Evolutionary conservation across 768 basidiomycete genomes (phyloP), one percentile per base, ranked within the genome.

Genomic region (Sarcomyxa edulis): DNA sequence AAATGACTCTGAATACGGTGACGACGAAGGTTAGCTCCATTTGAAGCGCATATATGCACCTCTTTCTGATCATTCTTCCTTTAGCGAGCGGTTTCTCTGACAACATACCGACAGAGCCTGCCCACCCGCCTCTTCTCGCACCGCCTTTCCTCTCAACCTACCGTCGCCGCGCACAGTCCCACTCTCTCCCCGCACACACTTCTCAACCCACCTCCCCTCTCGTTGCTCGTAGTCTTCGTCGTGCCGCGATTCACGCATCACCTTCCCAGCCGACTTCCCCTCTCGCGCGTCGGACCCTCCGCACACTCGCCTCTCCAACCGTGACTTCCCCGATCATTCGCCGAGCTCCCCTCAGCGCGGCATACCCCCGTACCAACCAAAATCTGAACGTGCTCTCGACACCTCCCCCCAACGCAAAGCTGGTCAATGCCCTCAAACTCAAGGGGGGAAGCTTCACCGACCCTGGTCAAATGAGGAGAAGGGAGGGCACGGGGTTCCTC

Each of bases 401-500:
- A 86, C 83, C 30, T 83, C 83, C 40, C 81, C 83, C n/a, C 82
- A n/a, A n/a, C n/a, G n/a, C 73, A 1, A 82, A 81, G 48, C 65
- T 73, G 32, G 61, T 67, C n/a, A 62, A 74, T 39, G 58, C 66
- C 7, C 67, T 80, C 24, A 78, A 78, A 54, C 59, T 80, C 24
- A 81, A 84, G 48, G 84, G n/a, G n/a, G n/a, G 85, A 35, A 76
- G 79, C 49, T 61, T 78, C 38, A 87, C 85, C 2, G 85, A 86
- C 53, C 85, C 85, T 15, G 74, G 81, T 7, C 74, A 69, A 33
- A 60, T 66, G 24, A 54, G 72, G 30, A 61, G 66, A 45, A 62
- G 72, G n/a, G n/a, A n/a, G n/a, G n/a, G n/a, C n/a, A n/a, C n/a
- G n/a, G n/a, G n/a, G n/a, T n/a, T n/a, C n/a, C n/a, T n/a, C n/a